Evolutionary conservation across 1,284 basidiomycete species (phyloP).

Genomic region (Malassezia japonica): DNA sequence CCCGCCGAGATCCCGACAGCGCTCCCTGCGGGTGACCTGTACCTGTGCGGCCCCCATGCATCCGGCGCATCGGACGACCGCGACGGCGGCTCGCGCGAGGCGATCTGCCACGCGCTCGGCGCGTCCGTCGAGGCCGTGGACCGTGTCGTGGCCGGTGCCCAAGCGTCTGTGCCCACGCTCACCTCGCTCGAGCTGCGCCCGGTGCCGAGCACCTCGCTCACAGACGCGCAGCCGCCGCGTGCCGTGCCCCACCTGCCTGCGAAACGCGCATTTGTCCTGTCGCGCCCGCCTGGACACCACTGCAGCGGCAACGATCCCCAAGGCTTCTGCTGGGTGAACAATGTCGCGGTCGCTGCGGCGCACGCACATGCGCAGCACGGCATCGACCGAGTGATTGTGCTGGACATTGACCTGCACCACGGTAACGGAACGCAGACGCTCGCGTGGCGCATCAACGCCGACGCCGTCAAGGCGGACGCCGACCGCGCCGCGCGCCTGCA

Average conservation of each 20-base stretch:
- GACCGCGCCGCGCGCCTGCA: conserved; percentile 25
- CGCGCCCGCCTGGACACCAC: conserved; percentile 47
- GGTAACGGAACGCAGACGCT: conserved; percentile 77
- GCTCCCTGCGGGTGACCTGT: conserved; percentile 41
- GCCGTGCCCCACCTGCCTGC: conserved; percentile 16
- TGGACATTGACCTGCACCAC: conserved; percentile 91
- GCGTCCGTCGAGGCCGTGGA: conserved; percentile 41
- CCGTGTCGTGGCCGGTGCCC: conserved; percentile 25
- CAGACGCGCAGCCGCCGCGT: background rate
- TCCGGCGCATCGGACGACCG: background rate
- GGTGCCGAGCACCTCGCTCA: too few relatives aligned
- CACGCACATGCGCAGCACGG: conserved; percentile 79
- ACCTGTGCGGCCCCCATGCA: conserved; percentile 31
- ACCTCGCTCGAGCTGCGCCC: background rate
- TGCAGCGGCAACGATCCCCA: conserved; percentile 54
- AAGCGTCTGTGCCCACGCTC: background rate
- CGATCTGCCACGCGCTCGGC: conserved; percentile 39
- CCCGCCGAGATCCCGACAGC: conserved; percentile 33
- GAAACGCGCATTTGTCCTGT: conserved; percentile 40
- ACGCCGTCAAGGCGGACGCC: conserved; percentile 53
- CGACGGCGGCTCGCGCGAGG: conserved; percentile 36
- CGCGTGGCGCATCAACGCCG: conserved; percentile 81
- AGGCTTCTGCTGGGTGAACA: conserved; percentile 84
- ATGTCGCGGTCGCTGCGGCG: conserved; percentile 77
- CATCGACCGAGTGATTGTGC: conserved; percentile 69